phyloP scores from a whole-genome alignment of 495 filamentous ascomycete genomes.

The Aspergillus campestris region DNA sequence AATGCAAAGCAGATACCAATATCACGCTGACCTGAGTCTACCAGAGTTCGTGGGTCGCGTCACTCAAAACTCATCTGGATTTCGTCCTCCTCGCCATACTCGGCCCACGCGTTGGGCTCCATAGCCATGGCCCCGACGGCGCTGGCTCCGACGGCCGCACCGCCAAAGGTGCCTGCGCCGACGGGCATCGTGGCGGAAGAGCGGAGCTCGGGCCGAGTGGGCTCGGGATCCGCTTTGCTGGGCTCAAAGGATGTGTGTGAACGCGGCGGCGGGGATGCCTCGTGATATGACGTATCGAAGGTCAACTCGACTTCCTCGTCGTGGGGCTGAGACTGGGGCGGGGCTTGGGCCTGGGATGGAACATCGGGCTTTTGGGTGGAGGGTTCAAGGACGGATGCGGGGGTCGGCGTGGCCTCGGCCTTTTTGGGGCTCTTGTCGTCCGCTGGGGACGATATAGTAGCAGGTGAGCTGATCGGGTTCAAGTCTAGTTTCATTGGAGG shows the following conservation, averaged over 20 bases:
- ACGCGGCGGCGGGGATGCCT: slow-evolving; percentile 16
- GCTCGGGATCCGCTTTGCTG: slow-evolving; percentile 3
- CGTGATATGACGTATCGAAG: slow-evolving; percentile 56
- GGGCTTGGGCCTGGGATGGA: slow-evolving; percentile 14
- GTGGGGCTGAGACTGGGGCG: slow-evolving; percentile 13
- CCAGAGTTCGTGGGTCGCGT: slow-evolving; percentile 9
- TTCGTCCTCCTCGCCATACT: slow-evolving; percentile 50
- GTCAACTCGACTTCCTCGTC: slow-evolving; percentile 58
- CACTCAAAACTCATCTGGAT: slow-evolving; percentile 53
- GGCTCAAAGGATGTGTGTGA: slow-evolving; percentile 12
- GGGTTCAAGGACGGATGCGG: slow-evolving; percentile 28
- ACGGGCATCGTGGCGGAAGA: slow-evolving; percentile 33
- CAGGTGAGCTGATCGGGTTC: slow-evolving; percentile 20
- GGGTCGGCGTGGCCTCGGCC: slow-evolving; percentile 10
- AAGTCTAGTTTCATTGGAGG: slow-evolving; percentile 80
- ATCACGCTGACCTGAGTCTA: background rate
- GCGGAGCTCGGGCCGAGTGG: slow-evolving; percentile 31
- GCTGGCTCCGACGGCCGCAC: slow-evolving; percentile 13
- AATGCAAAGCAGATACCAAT: no score
- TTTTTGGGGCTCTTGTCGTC: slow-evolving; percentile 44
- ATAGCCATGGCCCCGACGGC: slow-evolving; percentile 33
- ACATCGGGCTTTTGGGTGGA: slow-evolving; percentile 9
- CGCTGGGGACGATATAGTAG: slow-evolving; percentile 22
- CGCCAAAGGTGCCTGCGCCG: slow-evolving; percentile 5
- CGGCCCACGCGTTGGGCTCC: slow-evolving; percentile 75